phyloP scores from a whole-genome alignment of 192 early-diverging fungal genomes.

The Haplosporangium gracile region DNA sequence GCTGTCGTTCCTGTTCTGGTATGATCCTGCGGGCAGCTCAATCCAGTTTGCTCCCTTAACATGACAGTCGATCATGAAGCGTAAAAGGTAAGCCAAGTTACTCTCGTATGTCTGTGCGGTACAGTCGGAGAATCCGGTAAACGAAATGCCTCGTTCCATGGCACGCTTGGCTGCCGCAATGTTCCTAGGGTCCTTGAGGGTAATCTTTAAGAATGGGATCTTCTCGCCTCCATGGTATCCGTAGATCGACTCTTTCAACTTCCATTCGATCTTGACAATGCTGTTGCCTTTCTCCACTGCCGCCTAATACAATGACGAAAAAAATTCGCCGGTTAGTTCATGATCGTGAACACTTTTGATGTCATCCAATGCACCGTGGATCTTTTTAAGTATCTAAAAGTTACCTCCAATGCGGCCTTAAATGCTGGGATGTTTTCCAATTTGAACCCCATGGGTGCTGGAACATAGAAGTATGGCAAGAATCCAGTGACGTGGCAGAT shows the following conservation, averaged over 20 bases:
- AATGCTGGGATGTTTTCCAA: conserved; percentile 69
- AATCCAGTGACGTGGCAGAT: conserved; percentile 92
- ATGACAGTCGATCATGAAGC: conserved; percentile 96
- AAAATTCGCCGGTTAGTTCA: not conserved
- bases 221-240: conserved; percentile 89
- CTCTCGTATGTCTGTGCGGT: conserved; percentile 82
- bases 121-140: conserved; percentile 29
- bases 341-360: not conserved
- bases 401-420: conserved; percentile 67
- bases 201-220: conserved; percentile 85
- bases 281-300: conserved; percentile 44
- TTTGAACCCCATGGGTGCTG: conserved; percentile 85
- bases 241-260: conserved; percentile 84
- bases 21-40: conserved; percentile 84
- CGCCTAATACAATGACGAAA: conserved; percentile 51
- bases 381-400: conserved; percentile 3
- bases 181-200: conserved; percentile 67
- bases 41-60: conserved; percentile 94
- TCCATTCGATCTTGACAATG: conserved; percentile 77
- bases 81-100: conserved; percentile 87
- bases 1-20: conserved; percentile 61
- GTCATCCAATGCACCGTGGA: not conserved
- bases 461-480: conserved; percentile 94
- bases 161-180: conserved; percentile 36
- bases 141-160: conserved; percentile 50